phyloP scores from a whole-genome alignment of 2,329 filamentous ascomycete species.

The Dendrostoma leiphaemia region DNA sequence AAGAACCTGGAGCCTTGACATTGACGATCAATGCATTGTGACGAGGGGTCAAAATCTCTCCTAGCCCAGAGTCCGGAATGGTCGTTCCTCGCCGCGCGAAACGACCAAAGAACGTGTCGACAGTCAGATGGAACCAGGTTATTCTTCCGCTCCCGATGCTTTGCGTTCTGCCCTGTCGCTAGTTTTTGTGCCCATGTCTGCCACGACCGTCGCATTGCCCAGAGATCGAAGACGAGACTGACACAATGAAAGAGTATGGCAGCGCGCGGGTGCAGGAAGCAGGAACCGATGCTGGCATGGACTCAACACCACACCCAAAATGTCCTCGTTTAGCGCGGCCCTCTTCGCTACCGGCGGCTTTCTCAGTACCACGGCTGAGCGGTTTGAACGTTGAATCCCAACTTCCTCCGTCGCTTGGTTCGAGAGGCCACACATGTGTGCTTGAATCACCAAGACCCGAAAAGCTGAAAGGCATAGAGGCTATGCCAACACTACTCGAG shows the following conservation, averaged over 20 bases:
- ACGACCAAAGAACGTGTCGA: not conserved
- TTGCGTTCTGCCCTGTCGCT: not conserved
- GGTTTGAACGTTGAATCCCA: not conserved
- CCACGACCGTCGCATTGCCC: constrained; percentile 5
- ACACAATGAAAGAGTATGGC: not conserved
- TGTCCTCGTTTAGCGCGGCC: not conserved
- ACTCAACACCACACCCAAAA: not conserved
- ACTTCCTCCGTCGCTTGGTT: constrained; percentile 6
- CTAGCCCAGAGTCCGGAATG: not conserved
- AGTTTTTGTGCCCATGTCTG: not conserved
- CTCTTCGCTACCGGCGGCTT: constrained; percentile 1
- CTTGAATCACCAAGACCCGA: constrained; percentile 1
- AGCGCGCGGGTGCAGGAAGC: not conserved
- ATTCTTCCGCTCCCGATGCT: no score
- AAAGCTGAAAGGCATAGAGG: constrained; percentile 1
- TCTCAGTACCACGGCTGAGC: not conserved
- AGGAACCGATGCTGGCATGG: constrained; percentile 1
- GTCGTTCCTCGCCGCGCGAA: not conserved
- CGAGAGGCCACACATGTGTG: not conserved
- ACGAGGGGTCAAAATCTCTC: constrained; percentile 5
- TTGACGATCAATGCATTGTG: constrained; percentile 11
- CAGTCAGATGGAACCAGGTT: not conserved
- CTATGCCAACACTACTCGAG: not conserved
- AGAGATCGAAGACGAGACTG: constrained; percentile 3
- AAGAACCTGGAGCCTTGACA: not conserved